phyloP scores from a whole-genome alignment of 2,329 filamentous ascomycete species.

The Colletotrichum australisinense region DNA sequence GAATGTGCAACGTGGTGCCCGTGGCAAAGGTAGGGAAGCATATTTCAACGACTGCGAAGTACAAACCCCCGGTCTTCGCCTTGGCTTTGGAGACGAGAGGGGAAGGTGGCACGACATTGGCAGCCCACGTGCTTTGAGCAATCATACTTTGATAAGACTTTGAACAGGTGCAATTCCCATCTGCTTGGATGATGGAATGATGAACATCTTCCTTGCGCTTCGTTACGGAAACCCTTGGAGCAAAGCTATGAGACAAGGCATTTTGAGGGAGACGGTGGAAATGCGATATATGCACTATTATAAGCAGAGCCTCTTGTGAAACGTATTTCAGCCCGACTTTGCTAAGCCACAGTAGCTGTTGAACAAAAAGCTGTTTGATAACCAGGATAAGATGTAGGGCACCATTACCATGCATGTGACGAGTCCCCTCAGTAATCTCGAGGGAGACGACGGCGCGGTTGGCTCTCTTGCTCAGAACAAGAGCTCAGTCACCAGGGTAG shows the following conservation, averaged over 20 bases:
- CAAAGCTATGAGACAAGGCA: neutral
- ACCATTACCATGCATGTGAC: neutral
- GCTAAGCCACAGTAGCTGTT: neutral
- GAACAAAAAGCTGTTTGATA: no score
- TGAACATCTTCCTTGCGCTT: no score
- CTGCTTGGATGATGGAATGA: neutral
- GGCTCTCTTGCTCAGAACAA: neutral
- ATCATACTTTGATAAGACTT: constrained; percentile 12
- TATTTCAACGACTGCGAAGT: constrained; percentile 19
- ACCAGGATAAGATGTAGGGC: neutral
- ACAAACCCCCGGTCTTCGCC: neutral
- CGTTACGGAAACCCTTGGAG: no score
- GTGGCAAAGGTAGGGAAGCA: constrained; percentile 5
- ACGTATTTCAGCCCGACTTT: neutral
- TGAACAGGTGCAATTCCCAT: neutral
- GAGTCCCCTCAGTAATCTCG: no score
- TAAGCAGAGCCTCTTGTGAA: neutral
- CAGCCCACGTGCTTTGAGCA: constrained; percentile 24
- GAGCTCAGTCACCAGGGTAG: neutral
- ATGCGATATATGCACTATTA: neutral
- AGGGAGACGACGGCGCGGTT: no score
- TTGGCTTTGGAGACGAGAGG: constrained; percentile 14
- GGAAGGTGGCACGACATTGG: constrained; percentile 24
- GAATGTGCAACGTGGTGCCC: constrained; percentile 25
- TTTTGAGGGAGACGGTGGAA: neutral